Base-by-base conservation (phyloP, 306 rosid species). In the Corylus heterophylla region DNA sequence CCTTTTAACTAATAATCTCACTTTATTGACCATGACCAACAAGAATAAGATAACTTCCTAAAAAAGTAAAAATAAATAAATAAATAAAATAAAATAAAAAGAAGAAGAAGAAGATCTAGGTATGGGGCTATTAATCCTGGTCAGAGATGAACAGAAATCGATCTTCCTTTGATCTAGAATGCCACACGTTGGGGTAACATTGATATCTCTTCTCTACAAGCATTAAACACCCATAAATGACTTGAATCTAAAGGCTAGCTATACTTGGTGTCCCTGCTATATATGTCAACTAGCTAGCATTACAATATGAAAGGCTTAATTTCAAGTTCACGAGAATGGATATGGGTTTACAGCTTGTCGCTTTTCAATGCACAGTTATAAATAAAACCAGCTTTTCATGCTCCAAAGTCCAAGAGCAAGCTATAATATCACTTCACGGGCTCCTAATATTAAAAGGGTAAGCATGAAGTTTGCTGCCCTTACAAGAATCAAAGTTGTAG, bases 401-500 rank as follows among this genome's bases (percentile, higher is more conserved):
- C 11, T 22, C 39, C 58, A 79, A 66, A 70, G 64, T 71, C 77
- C 83, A 17, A 55, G 45, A 39, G 44, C 44, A 4, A 39, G 44
- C 44, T 39, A 39, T 4, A 3, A 3, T 51, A 76, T 74, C 84
- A 75, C 77, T 69, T 85, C 86, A 85, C 79, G 85, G 81, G 81
- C n/a, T 71, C 44, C 75, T 54, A 48, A 69, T 66, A 52, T 35
- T 6, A 16, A 55, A 35, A 54, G 52, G 37, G 20, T 54, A 52
- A 44, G 51, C 54, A 63, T 56, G 27, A 11, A 37, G 4, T 63
- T 29, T 29, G 69, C 69, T 63, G 45, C 13, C 20, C 8, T 13
- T 63, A 16, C 8, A 6, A 63, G 69, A 29, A 31, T 63, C 69
- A 63, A 63, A 8, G 69, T 31, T 45, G 37, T 31, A 31, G 47